Percentiles rank a stretch among this genome's conserved stretches.
Evolutionary conservation across 768 basidiomycete genomes (phyloP).

Genomic region (Phaffia tasmanica): DNA sequence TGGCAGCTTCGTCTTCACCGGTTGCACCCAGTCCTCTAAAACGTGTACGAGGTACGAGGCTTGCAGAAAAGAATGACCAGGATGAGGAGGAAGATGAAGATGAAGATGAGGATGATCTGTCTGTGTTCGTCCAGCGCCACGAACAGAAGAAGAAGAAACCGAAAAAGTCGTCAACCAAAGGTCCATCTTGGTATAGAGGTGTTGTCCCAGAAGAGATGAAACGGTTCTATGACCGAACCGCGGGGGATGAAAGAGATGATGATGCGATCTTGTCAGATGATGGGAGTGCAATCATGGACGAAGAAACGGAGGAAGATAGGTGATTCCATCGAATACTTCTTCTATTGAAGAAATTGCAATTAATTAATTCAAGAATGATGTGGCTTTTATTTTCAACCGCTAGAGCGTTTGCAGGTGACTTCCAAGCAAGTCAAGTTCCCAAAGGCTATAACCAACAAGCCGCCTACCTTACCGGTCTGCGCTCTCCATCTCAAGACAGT

Average conservation of each 20-base stretch:
- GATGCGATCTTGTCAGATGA: conserved; percentile 13
- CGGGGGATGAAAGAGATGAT: conserved; percentile 7
- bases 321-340: conserved; percentile 32
- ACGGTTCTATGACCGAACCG: conserved; percentile 17
- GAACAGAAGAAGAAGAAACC: background rate
- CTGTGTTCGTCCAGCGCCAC: background rate
- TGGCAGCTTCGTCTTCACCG: conserved; percentile 14
- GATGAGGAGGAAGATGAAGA: background rate
- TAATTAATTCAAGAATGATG: conserved; percentile 25
- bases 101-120: background rate
- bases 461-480: conserved; percentile 34
- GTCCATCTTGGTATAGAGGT: conserved; percentile 4
- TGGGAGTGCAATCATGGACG: conserved; percentile 4
- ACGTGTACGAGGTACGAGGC: background rate
- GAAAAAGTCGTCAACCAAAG: background rate
- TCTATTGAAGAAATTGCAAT: conserved; percentile 28
- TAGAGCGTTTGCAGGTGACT: conserved; percentile 35
- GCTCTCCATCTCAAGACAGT: conserved; percentile 30
- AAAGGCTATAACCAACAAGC: conserved; percentile 37
- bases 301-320: conserved; percentile 29
- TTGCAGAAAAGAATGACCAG: background rate
- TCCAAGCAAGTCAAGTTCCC: conserved; percentile 38
- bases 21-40: background rate
- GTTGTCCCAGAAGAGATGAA: conserved; percentile 14
- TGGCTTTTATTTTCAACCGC: conserved; percentile 28